Evolutionary conservation across 225 moss, liverwort and hornwort genomes (phyloP).

Genomic region (Rhytidiadelphus loreus): DNA sequence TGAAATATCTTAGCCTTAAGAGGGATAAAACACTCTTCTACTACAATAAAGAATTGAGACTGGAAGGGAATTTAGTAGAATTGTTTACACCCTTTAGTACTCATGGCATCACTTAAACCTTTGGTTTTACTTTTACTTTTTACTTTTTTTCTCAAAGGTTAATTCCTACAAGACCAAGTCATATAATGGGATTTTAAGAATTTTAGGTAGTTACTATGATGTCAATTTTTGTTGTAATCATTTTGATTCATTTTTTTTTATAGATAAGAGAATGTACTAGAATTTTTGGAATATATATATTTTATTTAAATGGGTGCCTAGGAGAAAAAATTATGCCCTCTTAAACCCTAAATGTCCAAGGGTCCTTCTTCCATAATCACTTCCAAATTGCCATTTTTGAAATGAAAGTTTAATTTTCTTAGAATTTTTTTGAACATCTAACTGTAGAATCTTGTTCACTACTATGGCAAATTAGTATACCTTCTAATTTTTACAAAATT

Average conservation of each 20-base stretch:
- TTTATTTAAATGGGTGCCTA: not conserved
- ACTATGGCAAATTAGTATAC: not conserved
- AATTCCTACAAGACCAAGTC: too few species aligned
- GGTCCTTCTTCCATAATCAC: not conserved
- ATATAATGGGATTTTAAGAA: not conserved
- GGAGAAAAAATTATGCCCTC: not conserved
- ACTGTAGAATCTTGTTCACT: accelerated
- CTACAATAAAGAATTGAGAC: too few species aligned
- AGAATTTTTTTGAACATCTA: not conserved
- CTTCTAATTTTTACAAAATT: accelerated
- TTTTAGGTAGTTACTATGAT: not conserved
- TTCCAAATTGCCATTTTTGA: not conserved
- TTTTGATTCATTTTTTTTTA: not conserved
- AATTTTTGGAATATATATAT: accelerated
- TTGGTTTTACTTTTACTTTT: too few species aligned
- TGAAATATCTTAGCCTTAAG: too few species aligned
- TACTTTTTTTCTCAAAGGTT: not conserved
- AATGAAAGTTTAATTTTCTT: not conserved
- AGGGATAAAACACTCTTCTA: not conserved
- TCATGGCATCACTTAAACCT: not conserved
- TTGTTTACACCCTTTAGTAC: not conserved
- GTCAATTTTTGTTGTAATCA: not conserved
- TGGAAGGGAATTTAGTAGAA: not conserved
- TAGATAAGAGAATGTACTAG: too few species aligned
- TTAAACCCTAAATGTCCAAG: accelerated